These are phyloP conservation scores for Diaporthe sp. DNA, from an alignment of 2,329 filamentous ascomycete genomes.

Conservation along the genomic window DNA sequence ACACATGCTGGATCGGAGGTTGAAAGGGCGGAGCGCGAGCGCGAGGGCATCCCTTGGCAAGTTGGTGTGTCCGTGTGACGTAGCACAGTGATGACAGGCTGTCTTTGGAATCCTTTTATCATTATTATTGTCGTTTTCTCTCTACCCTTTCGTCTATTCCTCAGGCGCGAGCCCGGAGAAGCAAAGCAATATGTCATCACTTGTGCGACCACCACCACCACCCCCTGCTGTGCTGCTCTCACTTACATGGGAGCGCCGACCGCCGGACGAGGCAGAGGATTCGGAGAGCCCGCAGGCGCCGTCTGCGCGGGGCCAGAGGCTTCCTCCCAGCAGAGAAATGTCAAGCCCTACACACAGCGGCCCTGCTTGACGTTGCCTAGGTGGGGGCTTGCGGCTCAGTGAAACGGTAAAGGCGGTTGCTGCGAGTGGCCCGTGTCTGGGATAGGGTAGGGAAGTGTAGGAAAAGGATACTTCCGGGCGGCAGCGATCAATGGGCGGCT, in stretches of 20 bases:
- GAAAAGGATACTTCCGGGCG: not conserved
- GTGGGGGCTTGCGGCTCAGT: not conserved
- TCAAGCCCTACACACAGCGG: not conserved
- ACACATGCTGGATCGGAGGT: not conserved
- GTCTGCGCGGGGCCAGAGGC: not conserved
- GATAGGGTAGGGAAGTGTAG: not conserved
- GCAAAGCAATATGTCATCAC: not conserved
- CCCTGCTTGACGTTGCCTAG: not conserved
- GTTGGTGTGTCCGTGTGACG: slow-evolving; percentile 7
- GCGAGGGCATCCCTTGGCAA: not conserved
- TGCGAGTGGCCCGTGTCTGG: not conserved
- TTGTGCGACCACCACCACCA: not conserved
- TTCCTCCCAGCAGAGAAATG: not conserved
- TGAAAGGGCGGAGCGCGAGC: not conserved
- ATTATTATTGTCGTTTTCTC: not conserved
- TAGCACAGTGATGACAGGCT: slow-evolving; percentile 14
- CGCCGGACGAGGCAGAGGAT: slow-evolving; percentile 1
- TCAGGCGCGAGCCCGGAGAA: not conserved
- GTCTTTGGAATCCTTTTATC: slow-evolving; percentile 9
- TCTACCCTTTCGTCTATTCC: not conserved
- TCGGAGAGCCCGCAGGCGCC: not conserved
- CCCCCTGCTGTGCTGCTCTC: not conserved
- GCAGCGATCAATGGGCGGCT: no score
- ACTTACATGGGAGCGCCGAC: slow-evolving; percentile 6
- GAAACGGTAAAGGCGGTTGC: not conserved